phyloP scores from a whole-genome alignment of 2,329 filamentous ascomycete genomes.

The Cadophora sp. region DNA sequence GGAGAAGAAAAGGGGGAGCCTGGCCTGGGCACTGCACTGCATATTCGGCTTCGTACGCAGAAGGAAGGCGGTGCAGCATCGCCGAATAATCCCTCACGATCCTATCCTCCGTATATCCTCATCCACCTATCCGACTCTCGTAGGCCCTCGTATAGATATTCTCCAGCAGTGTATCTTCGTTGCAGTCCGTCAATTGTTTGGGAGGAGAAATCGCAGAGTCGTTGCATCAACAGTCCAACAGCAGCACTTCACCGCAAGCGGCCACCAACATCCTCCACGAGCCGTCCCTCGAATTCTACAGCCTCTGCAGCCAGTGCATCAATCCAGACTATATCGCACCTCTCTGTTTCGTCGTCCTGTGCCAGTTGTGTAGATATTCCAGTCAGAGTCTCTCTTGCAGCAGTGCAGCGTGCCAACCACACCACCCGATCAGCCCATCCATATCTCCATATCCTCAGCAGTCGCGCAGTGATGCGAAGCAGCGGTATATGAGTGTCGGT shows the following conservation, averaged over 20 bases:
- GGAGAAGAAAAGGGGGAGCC: not conserved
- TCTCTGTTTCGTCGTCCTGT: not conserved
- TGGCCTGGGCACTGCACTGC: not conserved
- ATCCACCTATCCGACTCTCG: not conserved
- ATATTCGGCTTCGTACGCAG: not conserved
- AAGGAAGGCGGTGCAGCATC: slow-evolving; percentile 11
- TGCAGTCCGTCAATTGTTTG: not conserved
- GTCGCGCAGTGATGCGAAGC: slow-evolving; percentile 33
- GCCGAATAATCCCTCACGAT: slow-evolving; percentile 13
- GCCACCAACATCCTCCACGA: not conserved
- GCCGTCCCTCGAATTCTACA: not conserved
- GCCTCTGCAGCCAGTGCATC: not conserved
- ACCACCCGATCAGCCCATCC: not conserved
- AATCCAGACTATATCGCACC: not conserved
- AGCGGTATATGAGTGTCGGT: slow-evolving; percentile 31
- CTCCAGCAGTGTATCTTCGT: not conserved
- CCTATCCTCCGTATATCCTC: not conserved
- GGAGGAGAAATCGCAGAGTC: not conserved
- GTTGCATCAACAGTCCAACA: slow-evolving; percentile 6
- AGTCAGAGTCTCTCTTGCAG: not conserved
- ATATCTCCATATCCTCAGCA: slow-evolving; percentile 6
- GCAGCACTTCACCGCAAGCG: slow-evolving; percentile 2
- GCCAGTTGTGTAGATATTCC: not conserved
- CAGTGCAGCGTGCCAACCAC: not conserved
- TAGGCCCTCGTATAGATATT: not conserved